A percentile compares a stretch with the other conserved stretches of the same genome.
Evolutionary conservation across 2,329 filamentous ascomycete genomes (phyloP).

Genomic region (Aureobasidium leucospermi): DNA sequence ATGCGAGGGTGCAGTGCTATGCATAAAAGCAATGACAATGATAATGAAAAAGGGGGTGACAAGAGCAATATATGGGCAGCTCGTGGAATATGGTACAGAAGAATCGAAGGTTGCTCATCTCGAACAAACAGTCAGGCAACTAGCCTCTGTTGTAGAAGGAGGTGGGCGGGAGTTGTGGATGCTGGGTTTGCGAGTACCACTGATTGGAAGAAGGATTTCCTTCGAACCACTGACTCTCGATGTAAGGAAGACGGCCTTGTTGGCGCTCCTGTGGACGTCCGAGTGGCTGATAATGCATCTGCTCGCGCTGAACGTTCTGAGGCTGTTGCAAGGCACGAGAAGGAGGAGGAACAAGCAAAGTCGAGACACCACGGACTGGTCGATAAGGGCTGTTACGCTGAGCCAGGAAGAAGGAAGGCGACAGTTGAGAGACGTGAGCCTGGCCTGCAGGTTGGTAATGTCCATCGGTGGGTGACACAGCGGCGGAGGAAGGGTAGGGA

Average conservation of each 20-base stretch:
- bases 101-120: not conserved
- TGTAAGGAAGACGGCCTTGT: slow-evolving; percentile 37
- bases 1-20: not conserved
- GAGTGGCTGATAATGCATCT: slow-evolving; percentile 46
- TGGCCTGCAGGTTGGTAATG: slow-evolving; percentile 34
- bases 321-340: slow-evolving; percentile 63
- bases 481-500: slow-evolving; percentile 47
- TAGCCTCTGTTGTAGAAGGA: slow-evolving; percentile 8
- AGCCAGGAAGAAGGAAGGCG: slow-evolving; percentile 78
- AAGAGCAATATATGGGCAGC: not conserved
- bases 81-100: slow-evolving; percentile 10
- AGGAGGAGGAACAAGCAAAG: slow-evolving; percentile 80
- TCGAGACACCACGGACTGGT: slow-evolving; percentile 81
- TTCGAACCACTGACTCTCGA: slow-evolving; percentile 30
- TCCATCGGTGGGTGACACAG: slow-evolving; percentile 63
- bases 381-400: slow-evolving; percentile 89
- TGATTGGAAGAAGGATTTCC: slow-evolving; percentile 14
- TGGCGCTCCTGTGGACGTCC: slow-evolving; percentile 40
- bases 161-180: not conserved
- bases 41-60: not conserved
- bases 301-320: slow-evolving; percentile 36
- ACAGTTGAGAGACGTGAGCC: slow-evolving; percentile 53
- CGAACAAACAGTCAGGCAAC: not conserved
- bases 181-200: slow-evolving; percentile 10
- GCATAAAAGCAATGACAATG: not conserved